Conservation (phyloP, 1,139 yeast genomes). For the Debaryomyces subglobosus region DNA sequence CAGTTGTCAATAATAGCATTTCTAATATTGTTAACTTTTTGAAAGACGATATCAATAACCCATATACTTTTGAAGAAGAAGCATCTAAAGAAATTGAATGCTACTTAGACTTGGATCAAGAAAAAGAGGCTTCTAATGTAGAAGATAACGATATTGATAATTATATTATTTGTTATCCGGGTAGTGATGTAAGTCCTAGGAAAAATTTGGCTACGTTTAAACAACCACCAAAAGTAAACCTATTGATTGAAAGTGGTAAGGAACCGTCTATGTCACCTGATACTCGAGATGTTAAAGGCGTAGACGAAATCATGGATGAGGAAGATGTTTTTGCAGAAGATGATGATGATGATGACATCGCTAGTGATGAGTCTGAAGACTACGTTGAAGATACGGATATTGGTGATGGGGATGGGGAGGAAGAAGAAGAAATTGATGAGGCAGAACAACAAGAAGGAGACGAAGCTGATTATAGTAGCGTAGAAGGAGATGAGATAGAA, state of each 20-base stretch:
- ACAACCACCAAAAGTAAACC: background rate
- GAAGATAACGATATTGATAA: slow-evolving; percentile 20
- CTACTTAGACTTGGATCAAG: slow-evolving; percentile 33
- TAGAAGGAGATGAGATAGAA: slow-evolving; percentile 3
- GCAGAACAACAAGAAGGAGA: slow-evolving; percentile 17
- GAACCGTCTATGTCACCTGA: background rate
- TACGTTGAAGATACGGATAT: slow-evolving; percentile 12
- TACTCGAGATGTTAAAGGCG: slow-evolving; percentile 12
- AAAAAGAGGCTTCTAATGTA: slow-evolving; percentile 7
- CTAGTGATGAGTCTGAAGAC: slow-evolving; percentile 18
- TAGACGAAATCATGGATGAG: slow-evolving; percentile 15
- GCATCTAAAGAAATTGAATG: slow-evolving; percentile 45
- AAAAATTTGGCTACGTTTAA: slow-evolving; percentile 6
- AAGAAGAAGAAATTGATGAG: slow-evolving; percentile 11
- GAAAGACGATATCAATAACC: slow-evolving; percentile 66
- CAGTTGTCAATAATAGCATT: slow-evolving; percentile 47
- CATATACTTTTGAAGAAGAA: slow-evolving; percentile 58
- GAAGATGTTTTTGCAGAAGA: slow-evolving; percentile 15
- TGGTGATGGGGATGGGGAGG: slow-evolving; percentile 5
- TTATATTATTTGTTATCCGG: slow-evolving; percentile 37
- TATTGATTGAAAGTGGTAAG: background rate
- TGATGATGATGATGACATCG: slow-evolving; percentile 13
- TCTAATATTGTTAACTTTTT: slow-evolving; percentile 58
- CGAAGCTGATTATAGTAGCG: background rate
- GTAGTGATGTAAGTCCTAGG: slow-evolving; percentile 20